Evolutionary conservation across 305 asterid species (phyloP), one percentile per base, ranked within the genome.

Genomic region (Rubia balearica): DNA sequence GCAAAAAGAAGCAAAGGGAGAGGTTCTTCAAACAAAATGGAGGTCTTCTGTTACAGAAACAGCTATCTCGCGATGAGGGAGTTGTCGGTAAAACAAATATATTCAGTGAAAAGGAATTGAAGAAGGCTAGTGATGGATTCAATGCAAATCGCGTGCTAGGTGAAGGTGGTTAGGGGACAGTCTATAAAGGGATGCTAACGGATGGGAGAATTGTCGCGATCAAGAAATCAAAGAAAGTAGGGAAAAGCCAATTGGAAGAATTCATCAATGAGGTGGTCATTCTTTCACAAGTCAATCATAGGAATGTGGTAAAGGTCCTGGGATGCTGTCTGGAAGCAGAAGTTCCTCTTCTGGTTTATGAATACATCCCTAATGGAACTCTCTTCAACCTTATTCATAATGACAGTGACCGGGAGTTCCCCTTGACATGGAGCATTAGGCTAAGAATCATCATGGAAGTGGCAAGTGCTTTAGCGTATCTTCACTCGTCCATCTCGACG

Each of bases 261-360:
- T 53, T 53, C 27, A 53, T 53, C 9, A 53, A 53, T 3, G 60
- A 53, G 60, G 60, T 53, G 17, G 24, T 53, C 9, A 7, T 53
- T 53, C 60, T 53, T n/a, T 53, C 60, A 6, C 60, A 53, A 53
- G 60, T n/a, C 60, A 53, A n/a, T 53, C 60, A 53, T n/a, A n/a
- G 6, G 60, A 53, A 53, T 53, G 60, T 53, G 60, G 60, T 53
- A 7, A 53, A n/a, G 11, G 60, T 53, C 24, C 60, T 53, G 5
- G 59, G 59, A 1, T 51, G 59, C 1, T 53, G 24, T n/a, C 27
- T n/a, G 27, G 60, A 53, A 8, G 6, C 60, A n/a, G 60, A 53
- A 8, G 12, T 53, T 0, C 60, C 60, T 17, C 60, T 53, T 53
- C 60, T 53, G 5, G 60, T 53, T n/a, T 53, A 53, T 10, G 60